Evolutionary conservation across 2,329 filamentous ascomycete genomes (phyloP), one percentile per base, ranked within the genome.

Genomic region (Alternaria brassicae): DNA sequence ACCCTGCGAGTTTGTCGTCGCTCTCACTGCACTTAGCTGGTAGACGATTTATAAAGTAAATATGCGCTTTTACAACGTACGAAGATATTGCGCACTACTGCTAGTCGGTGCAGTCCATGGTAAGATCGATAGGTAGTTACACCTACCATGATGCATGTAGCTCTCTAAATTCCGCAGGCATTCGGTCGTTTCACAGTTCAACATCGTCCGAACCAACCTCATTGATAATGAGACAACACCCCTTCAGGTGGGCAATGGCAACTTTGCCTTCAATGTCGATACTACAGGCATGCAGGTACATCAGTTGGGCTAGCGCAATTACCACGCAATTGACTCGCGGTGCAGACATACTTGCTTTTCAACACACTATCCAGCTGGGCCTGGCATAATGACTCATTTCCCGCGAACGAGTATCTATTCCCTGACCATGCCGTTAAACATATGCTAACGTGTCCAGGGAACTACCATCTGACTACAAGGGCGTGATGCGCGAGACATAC

Each of bases 191-290:
- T 67, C 69, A 13, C 60, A 61, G 25, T 70, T 65, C 60, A 69
- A 70, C 17, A 63, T 70, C 17, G 39, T 69, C 13, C 61, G 69
- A 4, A 62, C 56, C 6, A 54, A 27, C 25, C 54, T 71, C 9
- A 70, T 71, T 10, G 60, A 68, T 79, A n/a, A 79, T 72, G 42
- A 81, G 15, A 75, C 73, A 1, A 86, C 84, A 3, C 84, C 84
- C 1, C 73, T 86, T 17, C 81, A 81, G 64, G 77, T 82, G 5
- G 80, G 80, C 4, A 82, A 82, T 61, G 81, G 80, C 1, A 75
- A 81, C 36, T 82, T 82, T 55, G 81, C 80, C 2, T 82, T 81
- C 56, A 80, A 80, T 32, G 77, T 78, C 5, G 80, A 82, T 62
- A 76, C 81, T 12, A 82, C 81, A 0, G 81, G 80, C 0, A 69